Evolutionary conservation across 1,139 yeast species (phyloP).

Genomic region (Pichia sp.): DNA sequence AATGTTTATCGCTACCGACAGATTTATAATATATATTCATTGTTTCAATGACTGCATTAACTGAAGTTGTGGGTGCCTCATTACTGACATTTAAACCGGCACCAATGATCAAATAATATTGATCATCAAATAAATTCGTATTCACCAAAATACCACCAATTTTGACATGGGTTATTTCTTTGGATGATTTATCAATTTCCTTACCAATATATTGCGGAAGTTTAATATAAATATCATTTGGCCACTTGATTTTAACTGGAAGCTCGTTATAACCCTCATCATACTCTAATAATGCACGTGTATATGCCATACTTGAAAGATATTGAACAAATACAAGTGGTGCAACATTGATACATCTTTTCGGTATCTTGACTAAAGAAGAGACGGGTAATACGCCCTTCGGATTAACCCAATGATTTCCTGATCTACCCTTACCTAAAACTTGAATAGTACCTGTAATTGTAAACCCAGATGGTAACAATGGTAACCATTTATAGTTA

Average conservation of each 20-base stretch:
- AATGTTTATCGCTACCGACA: slow-evolving; percentile 32
- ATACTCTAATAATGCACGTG: slow-evolving; percentile 67
- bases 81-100: slow-evolving; percentile 82
- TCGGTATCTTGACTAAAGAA: slow-evolving; percentile 56
- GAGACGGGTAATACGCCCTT: slow-evolving; percentile 86
- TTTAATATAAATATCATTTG: slow-evolving; percentile 80
- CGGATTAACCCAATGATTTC: slow-evolving; percentile 93
- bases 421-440: slow-evolving; percentile 91
- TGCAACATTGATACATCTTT: slow-evolving; percentile 31
- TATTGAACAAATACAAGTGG: slow-evolving; percentile 82
- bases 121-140: slow-evolving; percentile 53
- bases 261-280: slow-evolving; percentile 41
- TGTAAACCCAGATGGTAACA: slow-evolving; percentile 65
- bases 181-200: slow-evolving; percentile 20
- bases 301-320: slow-evolving; percentile 72
- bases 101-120: slow-evolving; percentile 66
- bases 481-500: slow-evolving; percentile 52
- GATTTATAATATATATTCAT: slow-evolving; percentile 43
- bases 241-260: slow-evolving; percentile 91
- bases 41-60: slow-evolving; percentile 59
- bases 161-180: slow-evolving; percentile 56
- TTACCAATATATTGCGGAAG: slow-evolving; percentile 51
- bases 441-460: slow-evolving; percentile 79
- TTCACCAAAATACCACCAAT: slow-evolving; percentile 82
- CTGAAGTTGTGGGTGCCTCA: slow-evolving; percentile 86